Percentiles rank a stretch among this genome's conserved stretches.
These are phyloP conservation scores for Achaetomium macrosporum DNA, from an alignment of 2,329 filamentous ascomycete genomes.

Conservation along the genomic window DNA sequence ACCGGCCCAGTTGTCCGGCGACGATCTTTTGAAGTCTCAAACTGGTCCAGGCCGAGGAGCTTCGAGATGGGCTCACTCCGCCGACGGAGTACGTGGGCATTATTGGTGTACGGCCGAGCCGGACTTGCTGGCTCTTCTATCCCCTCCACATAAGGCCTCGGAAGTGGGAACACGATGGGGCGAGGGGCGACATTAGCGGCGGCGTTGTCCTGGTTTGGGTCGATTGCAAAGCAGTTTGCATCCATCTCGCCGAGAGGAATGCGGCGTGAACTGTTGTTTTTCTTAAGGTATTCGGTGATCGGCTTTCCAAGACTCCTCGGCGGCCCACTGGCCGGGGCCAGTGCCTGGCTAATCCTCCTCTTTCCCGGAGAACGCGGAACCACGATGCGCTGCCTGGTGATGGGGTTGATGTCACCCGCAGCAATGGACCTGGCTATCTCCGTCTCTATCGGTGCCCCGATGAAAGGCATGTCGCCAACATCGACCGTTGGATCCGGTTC, in stretches of 20 bases:
- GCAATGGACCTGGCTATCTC: slow-evolving; percentile 70
- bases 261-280: slow-evolving; percentile 35
- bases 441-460: slow-evolving; percentile 67
- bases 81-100: slow-evolving; percentile 38
- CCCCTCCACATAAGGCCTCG: slow-evolving; percentile 49
- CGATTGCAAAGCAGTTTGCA: slow-evolving; percentile 52
- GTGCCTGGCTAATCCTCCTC: slow-evolving; percentile 33
- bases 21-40: slow-evolving; percentile 18
- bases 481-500: slow-evolving; percentile 57
- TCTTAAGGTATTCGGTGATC: slow-evolving; percentile 51
- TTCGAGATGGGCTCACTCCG: slow-evolving; percentile 48
- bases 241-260: slow-evolving; percentile 60
- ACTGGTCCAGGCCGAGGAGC: slow-evolving; percentile 31
- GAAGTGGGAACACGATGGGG: slow-evolving; percentile 53
- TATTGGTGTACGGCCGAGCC: slow-evolving; percentile 28
- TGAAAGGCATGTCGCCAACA: slow-evolving; percentile 68
- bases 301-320: slow-evolving; percentile 39
- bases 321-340: slow-evolving; percentile 24
- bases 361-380: slow-evolving; percentile 37
- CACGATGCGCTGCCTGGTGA: slow-evolving; percentile 67
- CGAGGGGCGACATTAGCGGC: slow-evolving; percentile 37
- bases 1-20: slow-evolving; percentile 26
- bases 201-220: slow-evolving; percentile 42
- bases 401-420: slow-evolving; percentile 77
- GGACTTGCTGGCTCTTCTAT: slow-evolving; percentile 19